Percentiles rank a stretch among this genome's conserved stretches.
These are phyloP conservation scores for Leucaena leucocephala DNA, from an alignment of 306 rosid genomes.

Conservation along the genomic window DNA sequence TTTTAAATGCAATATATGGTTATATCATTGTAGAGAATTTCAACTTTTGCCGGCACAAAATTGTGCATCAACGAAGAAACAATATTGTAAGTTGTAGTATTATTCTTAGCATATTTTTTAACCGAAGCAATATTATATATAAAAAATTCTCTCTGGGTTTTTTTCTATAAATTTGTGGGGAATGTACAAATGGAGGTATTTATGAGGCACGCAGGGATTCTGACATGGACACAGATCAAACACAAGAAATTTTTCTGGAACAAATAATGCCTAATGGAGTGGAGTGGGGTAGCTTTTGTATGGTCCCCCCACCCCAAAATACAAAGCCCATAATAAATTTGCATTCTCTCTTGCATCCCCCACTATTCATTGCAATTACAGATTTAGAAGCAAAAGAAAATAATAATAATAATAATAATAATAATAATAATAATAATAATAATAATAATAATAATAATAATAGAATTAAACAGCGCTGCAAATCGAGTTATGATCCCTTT, in stretches of 20 bases:
- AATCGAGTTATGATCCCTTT: neutral
- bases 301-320: neutral
- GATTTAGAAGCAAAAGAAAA: neutral
- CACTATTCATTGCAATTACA: neutral
- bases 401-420: no score
- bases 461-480: neutral
- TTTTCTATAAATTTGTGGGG: rapidly evolving
- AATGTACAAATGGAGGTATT: neutral
- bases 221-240: neutral
- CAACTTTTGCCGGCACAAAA: neutral
- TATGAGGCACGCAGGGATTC: slow-evolving; percentile 5
- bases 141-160: neutral
- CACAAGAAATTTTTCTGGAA: neutral
- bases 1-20: no score
- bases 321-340: no score
- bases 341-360: neutral
- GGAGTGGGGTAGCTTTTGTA: neutral
- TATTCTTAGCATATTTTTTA: no score
- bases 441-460: no score
- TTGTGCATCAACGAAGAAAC: neutral
- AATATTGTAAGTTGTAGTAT: neutral
- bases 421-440: no score
- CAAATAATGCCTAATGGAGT: no score
- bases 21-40: neutral
- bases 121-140: no score